These are phyloP conservation scores for Myxozyma kluyveri DNA, from an alignment of 805 yeast species.

Conservation along the genomic window DNA sequence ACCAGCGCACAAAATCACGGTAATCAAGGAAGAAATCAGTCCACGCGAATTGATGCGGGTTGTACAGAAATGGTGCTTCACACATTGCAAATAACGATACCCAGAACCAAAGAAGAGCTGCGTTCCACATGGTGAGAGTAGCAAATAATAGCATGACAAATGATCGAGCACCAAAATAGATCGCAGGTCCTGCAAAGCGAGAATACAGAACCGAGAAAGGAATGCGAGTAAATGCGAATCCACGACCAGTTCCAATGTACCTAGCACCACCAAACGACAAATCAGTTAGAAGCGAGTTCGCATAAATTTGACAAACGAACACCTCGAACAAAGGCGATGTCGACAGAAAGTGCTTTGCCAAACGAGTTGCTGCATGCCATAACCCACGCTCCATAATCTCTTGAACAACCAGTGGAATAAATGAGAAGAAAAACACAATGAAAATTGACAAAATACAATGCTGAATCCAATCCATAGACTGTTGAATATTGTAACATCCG, in stretches of 20 bases:
- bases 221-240: conserved; percentile 81
- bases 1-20: conserved; percentile 87
- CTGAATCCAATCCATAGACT: conserved; percentile 87
- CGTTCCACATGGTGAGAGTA: conserved; percentile 84
- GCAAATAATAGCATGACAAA: conserved; percentile 72
- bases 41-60: conserved; percentile 97
- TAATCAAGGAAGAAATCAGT: conserved; percentile 94
- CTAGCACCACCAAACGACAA: conserved; percentile 87
- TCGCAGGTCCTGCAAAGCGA: conserved; percentile 70
- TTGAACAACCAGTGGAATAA: conserved; percentile 81
- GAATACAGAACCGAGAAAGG: conserved; percentile 72
- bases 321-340: conserved; percentile 91
- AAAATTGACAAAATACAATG: conserved; percentile 85
- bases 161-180: conserved; percentile 72
- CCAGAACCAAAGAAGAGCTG: conserved; percentile 97
- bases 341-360: conserved; percentile 73
- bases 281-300: conserved; percentile 71
- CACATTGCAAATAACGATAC: conserved; percentile 81
- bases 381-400: conserved; percentile 84
- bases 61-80: conserved; percentile 90
- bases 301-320: conserved; percentile 89
- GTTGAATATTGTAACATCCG: conserved; percentile 83
- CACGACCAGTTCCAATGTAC: conserved; percentile 90
- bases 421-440: conserved; percentile 89
- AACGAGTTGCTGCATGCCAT: conserved; percentile 67